Conservation (phyloP, 2,329 filamentous ascomycete genomes). For the Neonectria neomacrospora region DNA sequence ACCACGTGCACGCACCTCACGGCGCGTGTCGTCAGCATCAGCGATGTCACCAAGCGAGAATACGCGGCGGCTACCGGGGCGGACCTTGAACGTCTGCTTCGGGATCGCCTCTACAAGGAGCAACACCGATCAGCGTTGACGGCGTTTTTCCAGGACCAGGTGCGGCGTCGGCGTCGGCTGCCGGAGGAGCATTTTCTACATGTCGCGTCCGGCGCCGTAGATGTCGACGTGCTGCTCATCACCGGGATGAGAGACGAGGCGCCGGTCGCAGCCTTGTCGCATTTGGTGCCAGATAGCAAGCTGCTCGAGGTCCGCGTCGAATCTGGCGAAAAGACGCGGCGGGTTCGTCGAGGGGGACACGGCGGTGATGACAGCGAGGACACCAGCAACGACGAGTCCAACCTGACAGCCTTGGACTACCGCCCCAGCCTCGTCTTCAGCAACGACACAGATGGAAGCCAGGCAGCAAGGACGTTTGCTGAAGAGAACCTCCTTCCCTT, state of each 20-base stretch:
- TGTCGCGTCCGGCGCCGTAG: slow-evolving; percentile 53
- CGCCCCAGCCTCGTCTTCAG: slow-evolving; percentile 60
- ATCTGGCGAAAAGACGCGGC: slow-evolving; percentile 52
- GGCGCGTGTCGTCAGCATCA: slow-evolving; percentile 62
- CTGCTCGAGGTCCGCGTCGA: slow-evolving; percentile 65
- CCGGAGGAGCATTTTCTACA: slow-evolving; percentile 63
- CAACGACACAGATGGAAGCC: slow-evolving; percentile 59
- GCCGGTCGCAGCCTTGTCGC: slow-evolving; percentile 64
- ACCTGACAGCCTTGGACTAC: slow-evolving; percentile 44
- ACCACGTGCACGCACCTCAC: slow-evolving; percentile 42
- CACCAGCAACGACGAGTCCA: slow-evolving; percentile 24
- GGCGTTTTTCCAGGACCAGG: slow-evolving; percentile 60
- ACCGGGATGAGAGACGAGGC: slow-evolving; percentile 72
- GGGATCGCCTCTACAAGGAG: slow-evolving; percentile 70
- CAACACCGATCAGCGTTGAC: slow-evolving; percentile 64
- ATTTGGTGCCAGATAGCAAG: slow-evolving; percentile 62
- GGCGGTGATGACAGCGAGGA: slow-evolving; percentile 4
- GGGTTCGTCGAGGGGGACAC: slow-evolving; percentile 48
- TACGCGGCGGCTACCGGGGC: slow-evolving; percentile 63
- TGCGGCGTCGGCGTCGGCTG: slow-evolving; percentile 56
- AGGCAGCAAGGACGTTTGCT: slow-evolving; percentile 55
- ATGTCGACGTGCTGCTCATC: slow-evolving; percentile 67
- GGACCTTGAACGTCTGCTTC: slow-evolving; percentile 59
- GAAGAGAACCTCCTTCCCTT: slow-evolving; percentile 56
- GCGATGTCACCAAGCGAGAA: slow-evolving; percentile 66